These are phyloP conservation scores for Podospora comata DNA, from an alignment of 495 filamentous ascomycete species.

Conservation along the genomic window DNA sequence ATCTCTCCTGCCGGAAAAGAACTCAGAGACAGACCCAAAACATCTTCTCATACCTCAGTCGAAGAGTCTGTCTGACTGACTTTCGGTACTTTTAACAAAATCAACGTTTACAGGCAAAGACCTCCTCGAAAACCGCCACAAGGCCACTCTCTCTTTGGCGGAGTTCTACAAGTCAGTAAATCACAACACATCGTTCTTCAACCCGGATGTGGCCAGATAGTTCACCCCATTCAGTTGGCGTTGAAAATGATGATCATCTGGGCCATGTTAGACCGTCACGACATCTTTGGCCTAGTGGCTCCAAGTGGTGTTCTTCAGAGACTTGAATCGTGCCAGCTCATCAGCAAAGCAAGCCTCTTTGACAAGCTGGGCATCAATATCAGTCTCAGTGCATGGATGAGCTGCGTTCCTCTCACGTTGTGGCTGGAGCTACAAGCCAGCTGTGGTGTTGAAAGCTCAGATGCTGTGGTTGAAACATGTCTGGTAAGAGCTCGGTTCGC, in stretches of 20 bases:
- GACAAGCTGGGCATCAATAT: background rate
- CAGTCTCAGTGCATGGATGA: background rate
- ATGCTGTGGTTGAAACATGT: background rate
- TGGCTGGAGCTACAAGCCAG: background rate
- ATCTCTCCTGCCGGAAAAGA: background rate
- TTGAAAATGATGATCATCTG: background rate
- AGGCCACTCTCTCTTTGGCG: background rate
- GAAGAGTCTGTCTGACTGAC: background rate
- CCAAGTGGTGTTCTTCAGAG: background rate
- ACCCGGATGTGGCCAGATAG: background rate
- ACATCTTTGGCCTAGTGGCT: background rate
- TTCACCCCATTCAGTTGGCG: background rate
- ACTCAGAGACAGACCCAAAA: no score
- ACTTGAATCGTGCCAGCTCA: background rate
- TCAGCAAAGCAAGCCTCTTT: background rate
- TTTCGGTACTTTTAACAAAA: background rate
- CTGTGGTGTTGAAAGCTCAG: background rate
- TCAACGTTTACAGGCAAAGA: background rate
- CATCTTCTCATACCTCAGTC: background rate
- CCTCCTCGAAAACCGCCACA: no score
- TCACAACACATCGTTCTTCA: background rate
- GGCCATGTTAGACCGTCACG: background rate
- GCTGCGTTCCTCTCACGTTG: background rate
- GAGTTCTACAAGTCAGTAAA: background rate
- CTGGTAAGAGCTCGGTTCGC: background rate